Conservation (phyloP, 805 yeast genomes). For the Pichia californica region DNA sequence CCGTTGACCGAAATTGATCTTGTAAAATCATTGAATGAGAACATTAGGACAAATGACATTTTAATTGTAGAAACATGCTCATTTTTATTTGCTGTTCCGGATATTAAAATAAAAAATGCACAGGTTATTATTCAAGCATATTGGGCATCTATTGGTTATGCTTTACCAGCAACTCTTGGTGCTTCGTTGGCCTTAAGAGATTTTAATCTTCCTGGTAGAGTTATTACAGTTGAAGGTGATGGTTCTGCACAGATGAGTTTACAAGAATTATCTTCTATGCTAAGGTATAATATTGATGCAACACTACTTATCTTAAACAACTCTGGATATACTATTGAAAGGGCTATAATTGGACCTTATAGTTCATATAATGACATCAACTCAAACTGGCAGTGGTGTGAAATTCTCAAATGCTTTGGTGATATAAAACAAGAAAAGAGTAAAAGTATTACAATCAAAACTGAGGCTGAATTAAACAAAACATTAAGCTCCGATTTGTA, state of each 20-base stretch:
- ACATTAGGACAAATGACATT: conserved; percentile 34
- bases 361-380: conserved; percentile 46
- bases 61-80: conserved; percentile 42
- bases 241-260: conserved; percentile 51
- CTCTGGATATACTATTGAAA: conserved; percentile 46
- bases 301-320: conserved; percentile 41
- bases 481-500: conserved; percentile 30
- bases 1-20: conserved; percentile 31
- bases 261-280: conserved; percentile 40
- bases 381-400: conserved; percentile 58
- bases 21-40: conserved; percentile 29
- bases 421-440: conserved; percentile 33
- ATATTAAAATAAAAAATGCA: conserved; percentile 32
- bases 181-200: conserved; percentile 39
- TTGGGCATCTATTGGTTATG: conserved; percentile 48
- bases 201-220: conserved; percentile 31
- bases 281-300: conserved; percentile 37
- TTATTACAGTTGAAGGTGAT: conserved; percentile 44
- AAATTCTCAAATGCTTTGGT: conserved; percentile 62
- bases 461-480: conserved; percentile 31
- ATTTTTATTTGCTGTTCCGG: conserved; percentile 38
- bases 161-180: conserved; percentile 47
- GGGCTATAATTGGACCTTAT: conserved; percentile 43
- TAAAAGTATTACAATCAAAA: conserved; percentile 30
- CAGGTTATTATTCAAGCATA: conserved; percentile 33